Conservation (phyloP, 2,329 filamentous ascomycete genomes). For the Pyrenophora teres region DNA sequence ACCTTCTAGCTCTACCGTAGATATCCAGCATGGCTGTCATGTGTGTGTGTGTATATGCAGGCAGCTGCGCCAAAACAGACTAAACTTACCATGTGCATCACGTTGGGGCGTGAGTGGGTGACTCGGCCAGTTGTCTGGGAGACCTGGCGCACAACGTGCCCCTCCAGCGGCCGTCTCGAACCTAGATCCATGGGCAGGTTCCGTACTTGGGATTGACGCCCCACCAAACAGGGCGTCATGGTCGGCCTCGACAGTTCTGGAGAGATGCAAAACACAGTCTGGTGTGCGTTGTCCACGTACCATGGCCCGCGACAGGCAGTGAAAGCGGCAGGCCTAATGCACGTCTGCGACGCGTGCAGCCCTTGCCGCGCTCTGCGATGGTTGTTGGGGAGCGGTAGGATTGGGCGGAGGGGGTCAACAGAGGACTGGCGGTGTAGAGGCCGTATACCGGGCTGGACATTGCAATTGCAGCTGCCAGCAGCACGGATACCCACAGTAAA, state of each 20-base stretch:
- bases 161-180: constrained; percentile 14
- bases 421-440: constrained; percentile 37
- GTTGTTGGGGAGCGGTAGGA: constrained; percentile 9
- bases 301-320: constrained; percentile 14
- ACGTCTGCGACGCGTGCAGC: constrained; percentile 25
- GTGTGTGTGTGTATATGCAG: neutral
- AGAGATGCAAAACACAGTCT: constrained; percentile 23
- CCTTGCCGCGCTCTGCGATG: constrained; percentile 28
- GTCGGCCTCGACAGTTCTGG: neutral
- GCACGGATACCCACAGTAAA: constrained; percentile 12
- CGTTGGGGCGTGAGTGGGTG: constrained; percentile 8
- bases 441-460: constrained; percentile 2
- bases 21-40: constrained; percentile 3
- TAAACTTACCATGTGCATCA: neutral
- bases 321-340: constrained; percentile 23
- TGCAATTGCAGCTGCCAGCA: constrained; percentile 15
- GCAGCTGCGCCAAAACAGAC: neutral
- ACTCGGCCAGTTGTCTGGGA: constrained; percentile 1
- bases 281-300: constrained; percentile 32
- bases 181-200: constrained; percentile 7
- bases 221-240: constrained; percentile 16
- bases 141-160: constrained; percentile 2
- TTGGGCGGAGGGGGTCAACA: constrained; percentile 15
- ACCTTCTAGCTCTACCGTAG: constrained; percentile 7
- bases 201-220: constrained; percentile 4